Base-by-base conservation (phyloP, 768 basidiomycete species). In the Suillus decipiens region DNA sequence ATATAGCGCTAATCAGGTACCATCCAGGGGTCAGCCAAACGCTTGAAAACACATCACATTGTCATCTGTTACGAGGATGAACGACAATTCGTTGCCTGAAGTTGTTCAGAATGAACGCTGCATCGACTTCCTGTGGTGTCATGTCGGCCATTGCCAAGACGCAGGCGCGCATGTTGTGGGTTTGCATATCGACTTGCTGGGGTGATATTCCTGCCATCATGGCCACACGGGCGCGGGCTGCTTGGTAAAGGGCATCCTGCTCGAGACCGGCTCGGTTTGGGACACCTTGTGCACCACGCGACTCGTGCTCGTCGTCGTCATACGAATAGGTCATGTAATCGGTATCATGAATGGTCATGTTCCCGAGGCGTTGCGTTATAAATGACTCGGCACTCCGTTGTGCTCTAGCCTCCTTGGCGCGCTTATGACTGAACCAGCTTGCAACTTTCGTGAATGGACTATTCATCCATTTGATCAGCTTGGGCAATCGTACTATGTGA, bases 351-450 rank as follows among this genome's bases (percentile, higher is more conserved):
- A 57, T 17, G 22, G 31, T 19, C 39, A n/a, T 41, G 14, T 48
- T 14, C 24, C 24, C 39, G 37, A 39, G 9, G 17, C 24, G 28
- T 57, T 31, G 10, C 10, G 55, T 37, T 1, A 5, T 37, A 22
- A 3, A 4, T 8, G 37, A 31, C 31, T 28, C 28, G 28, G 55
- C 19, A 12, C 41, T 11, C 28, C 11, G 56, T 41, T 31, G 15
- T 19, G 19, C 11, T 42, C 56, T 39, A 11, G 37, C 37, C 11
- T 41, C 56, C 41, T 57, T 41, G 28, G 39, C 24, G 6, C 56
- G 59, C 31, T 24, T 51, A 53, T 60, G 58, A 58, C 58, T 58
- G n/a, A 37, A 60, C 59, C 51, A 60, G 36, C 34, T 60, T 5
- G 5, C 8, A 19, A 57, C 33, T 60, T 58, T 48, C 10, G 5